These are phyloP conservation scores for Tilletia indica DNA, from an alignment of 1,284 basidiomycete genomes.

Conservation along the genomic window DNA sequence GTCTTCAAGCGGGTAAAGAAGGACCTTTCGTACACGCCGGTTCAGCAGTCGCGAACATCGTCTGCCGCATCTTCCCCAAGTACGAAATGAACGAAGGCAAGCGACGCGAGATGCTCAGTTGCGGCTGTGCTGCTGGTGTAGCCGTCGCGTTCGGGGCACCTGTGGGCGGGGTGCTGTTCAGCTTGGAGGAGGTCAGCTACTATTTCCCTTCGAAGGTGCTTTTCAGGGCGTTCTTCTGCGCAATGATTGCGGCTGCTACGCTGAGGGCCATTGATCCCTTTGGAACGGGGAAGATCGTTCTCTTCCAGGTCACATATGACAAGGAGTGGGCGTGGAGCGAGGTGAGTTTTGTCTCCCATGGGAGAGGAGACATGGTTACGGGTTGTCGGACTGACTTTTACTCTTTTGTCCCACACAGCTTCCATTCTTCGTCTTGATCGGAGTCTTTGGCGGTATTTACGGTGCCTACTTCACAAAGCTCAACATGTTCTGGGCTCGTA, in stretches of 20 bases:
- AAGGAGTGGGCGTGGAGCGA: conserved; percentile 77
- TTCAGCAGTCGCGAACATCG: conserved; percentile 84
- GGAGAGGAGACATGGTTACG: too few relatives aligned
- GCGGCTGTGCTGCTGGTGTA: conserved; percentile 93
- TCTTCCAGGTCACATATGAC: conserved; percentile 97
- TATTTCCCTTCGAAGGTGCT: conserved; percentile 95
- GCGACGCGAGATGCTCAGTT: conserved; percentile 91
- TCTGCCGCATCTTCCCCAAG: conserved; percentile 75
- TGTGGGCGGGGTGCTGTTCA: conserved; percentile 93
- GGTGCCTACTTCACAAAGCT: conserved; percentile 96
- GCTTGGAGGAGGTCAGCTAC: conserved; percentile 91
- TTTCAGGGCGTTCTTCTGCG: conserved; percentile 97
- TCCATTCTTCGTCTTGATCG: conserved; percentile 77
- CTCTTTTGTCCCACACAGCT: conserved; percentile 15
- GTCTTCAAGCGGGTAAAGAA: conserved; percentile 95
- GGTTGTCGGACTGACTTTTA: background rate
- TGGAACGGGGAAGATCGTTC: conserved; percentile 92
- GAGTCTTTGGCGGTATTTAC: conserved; percentile 75
- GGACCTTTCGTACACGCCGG: conserved; percentile 97
- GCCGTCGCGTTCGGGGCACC: conserved; percentile 97
- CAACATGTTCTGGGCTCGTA: conserved; percentile 72
- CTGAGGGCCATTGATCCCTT: conserved; percentile 98
- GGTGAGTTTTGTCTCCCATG: conserved; percentile 65
- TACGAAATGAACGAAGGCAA: conserved; percentile 93
- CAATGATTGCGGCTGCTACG: conserved; percentile 91